These are phyloP conservation scores for Magnolia sinica DNA, from an alignment of 164 flowering plant genomes.

Conservation along the genomic window DNA sequence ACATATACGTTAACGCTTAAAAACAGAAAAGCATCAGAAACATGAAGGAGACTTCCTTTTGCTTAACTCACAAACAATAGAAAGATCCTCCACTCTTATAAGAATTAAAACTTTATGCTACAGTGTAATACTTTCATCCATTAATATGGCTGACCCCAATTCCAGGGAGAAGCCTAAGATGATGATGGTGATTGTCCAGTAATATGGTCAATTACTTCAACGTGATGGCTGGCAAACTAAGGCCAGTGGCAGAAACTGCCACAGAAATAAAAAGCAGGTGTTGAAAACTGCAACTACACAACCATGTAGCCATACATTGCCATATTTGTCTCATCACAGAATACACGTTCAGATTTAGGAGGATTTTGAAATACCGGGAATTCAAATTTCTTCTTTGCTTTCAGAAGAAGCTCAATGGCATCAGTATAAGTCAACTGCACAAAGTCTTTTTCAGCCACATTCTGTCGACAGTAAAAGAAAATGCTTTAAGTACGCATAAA, in stretches of 20 bases:
- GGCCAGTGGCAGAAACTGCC: no score
- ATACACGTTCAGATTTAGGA: not conserved
- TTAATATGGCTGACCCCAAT: no score
- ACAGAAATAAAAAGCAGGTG: not conserved
- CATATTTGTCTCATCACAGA: not conserved
- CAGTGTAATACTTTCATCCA: no score
- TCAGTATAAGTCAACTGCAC: slow-evolving; percentile 89
- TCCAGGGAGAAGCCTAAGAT: no score
- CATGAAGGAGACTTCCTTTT: not conserved
- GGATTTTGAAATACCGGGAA: slow-evolving; percentile 56
- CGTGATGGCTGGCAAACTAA: no score
- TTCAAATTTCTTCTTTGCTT: slow-evolving; percentile 80
- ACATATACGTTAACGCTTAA: no score
- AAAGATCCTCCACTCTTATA: not conserved
- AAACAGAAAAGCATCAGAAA: not conserved
- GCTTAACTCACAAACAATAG: not conserved
- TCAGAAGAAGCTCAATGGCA: slow-evolving; percentile 78
- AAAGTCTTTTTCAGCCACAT: slow-evolving; percentile 80
- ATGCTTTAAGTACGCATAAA: not conserved
- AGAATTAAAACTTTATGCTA: not conserved
- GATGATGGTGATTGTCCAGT: no score
- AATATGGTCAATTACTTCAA: no score
- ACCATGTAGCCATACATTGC: not conserved
- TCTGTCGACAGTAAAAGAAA: slow-evolving; percentile 37
- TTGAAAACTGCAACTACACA: not conserved